These are phyloP conservation scores for Ilyonectria robusta DNA, from an alignment of 2,329 filamentous ascomycete species.

Conservation along the genomic window DNA sequence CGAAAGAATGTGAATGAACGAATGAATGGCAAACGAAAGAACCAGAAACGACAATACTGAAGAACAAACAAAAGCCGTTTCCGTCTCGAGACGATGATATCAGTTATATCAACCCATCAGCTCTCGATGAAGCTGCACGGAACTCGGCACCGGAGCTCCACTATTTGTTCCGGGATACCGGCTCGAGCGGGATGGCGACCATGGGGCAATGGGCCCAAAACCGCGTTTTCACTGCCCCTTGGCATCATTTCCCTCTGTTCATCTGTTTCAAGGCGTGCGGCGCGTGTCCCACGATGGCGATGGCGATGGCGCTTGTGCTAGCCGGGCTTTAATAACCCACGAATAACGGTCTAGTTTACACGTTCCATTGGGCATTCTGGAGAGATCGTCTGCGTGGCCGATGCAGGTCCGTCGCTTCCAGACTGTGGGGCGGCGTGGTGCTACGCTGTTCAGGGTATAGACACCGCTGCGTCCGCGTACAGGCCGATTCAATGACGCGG, in stretches of 20 bases:
- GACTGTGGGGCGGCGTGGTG: too few species aligned
- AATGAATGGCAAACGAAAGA: slow-evolving; percentile 6
- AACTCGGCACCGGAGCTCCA: slow-evolving; percentile 8
- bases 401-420: too few species aligned
- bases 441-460: too few species aligned
- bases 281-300: neutral
- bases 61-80: neutral
- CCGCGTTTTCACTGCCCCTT: neutral
- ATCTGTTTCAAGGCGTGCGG: slow-evolving; percentile 2
- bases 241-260: neutral
- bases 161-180: slow-evolving; percentile 3
- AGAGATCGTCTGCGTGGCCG: too few species aligned
- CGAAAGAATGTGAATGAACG: neutral
- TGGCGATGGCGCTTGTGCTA: neutral
- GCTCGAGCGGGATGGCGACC: neutral
- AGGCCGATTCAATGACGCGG: too few species aligned
- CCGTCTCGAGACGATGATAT: neutral
- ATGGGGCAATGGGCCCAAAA: neutral
- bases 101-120: neutral
- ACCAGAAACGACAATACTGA: neutral
- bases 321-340: slow-evolving; percentile 1
- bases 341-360: neutral
- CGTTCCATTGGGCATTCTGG: neutral
- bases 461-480: too few species aligned
- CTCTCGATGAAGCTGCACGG: neutral